Evolutionary conservation across 2,329 filamentous ascomycete species (phyloP), one percentile per base, ranked within the genome.

Genomic region (Fusarium tjaetaba): DNA sequence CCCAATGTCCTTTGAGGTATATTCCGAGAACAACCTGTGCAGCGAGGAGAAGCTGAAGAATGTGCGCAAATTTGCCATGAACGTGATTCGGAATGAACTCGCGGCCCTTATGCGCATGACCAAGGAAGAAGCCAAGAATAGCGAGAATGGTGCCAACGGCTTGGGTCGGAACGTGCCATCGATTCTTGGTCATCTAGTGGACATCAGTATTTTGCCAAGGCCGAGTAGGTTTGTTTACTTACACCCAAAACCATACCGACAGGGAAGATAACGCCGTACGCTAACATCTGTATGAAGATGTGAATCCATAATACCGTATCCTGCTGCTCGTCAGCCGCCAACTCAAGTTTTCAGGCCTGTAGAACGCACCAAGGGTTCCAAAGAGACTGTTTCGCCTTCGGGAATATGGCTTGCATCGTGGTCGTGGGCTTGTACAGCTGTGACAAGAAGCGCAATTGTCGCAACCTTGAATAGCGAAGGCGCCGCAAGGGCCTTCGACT

Each of bases 101-200:
- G 74, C 96, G 91, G 63, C 96, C 96, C 76, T 93, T 92, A 83
- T 99, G 96, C 74, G 91, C 88, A 81, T 99, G 96, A 56, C 96
- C 96, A 60, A 99, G 89, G 82, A 96, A 94, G 85, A 96, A 98
- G 74, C 94, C 96, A 62, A 95, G 81, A 28, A 97, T 87, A 6
- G 94, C 94, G 73, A 98, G 87, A 32, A 90, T 83, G 30, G 93
- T 92, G 72, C 92, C 94, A 61, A 93, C 79, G 34, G 92, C 88
- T 82, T 99, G 96, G 7, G 94, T 86, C 11, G 96, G 96, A 58
- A 98, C 96, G 84, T 99, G 96, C 94, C 94, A 98, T 83, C 94
- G 91, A 69, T 92, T 97, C 71, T 94, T 94, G 74, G 93, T 90
- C 67, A 99, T 95, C 92, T 97, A 26, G 13, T 28, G 42, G 16